Conservation (phyloP, 2,329 filamentous ascomycete genomes). For the Colletotrichum musicola region DNA sequence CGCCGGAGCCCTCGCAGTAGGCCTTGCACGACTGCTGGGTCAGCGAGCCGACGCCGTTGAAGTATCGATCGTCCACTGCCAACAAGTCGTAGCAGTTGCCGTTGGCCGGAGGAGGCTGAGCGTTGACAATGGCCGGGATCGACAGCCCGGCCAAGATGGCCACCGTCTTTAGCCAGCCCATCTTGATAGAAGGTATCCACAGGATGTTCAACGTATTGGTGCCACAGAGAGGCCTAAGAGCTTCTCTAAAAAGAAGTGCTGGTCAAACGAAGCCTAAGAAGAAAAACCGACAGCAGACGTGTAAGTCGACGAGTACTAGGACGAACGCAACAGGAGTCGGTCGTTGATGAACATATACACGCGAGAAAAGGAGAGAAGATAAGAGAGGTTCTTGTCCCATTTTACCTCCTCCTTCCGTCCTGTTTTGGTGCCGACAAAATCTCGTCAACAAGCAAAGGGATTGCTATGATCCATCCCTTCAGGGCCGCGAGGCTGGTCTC, state of each 20-base stretch:
- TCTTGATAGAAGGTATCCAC: not conserved
- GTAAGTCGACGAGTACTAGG: not conserved
- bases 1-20: not conserved
- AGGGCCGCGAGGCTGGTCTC: not conserved
- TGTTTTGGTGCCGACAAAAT: slow-evolving; percentile 5
- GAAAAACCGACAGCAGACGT: too few species aligned
- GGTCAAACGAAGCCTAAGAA: too few species aligned
- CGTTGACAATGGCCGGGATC: not conserved
- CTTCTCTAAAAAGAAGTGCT: slow-evolving; percentile 5
- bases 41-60: not conserved
- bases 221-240: not conserved
- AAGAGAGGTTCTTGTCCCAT: not conserved
- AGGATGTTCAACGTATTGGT: not conserved
- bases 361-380: too few species aligned
- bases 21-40: not conserved
- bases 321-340: too few species aligned
- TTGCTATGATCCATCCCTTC: not conserved
- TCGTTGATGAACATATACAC: too few species aligned
- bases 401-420: slow-evolving; percentile 4
- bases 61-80: not conserved
- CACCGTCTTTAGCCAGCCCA: not conserved
- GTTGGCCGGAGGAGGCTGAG: not conserved
- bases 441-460: not conserved
- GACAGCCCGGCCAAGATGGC: not conserved
- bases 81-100: not conserved